A percentile compares a stretch with the other conserved stretches of the same genome.
Conservation (phyloP, 257 asterid genomes). For the Fraxinus anomala region DNA sequence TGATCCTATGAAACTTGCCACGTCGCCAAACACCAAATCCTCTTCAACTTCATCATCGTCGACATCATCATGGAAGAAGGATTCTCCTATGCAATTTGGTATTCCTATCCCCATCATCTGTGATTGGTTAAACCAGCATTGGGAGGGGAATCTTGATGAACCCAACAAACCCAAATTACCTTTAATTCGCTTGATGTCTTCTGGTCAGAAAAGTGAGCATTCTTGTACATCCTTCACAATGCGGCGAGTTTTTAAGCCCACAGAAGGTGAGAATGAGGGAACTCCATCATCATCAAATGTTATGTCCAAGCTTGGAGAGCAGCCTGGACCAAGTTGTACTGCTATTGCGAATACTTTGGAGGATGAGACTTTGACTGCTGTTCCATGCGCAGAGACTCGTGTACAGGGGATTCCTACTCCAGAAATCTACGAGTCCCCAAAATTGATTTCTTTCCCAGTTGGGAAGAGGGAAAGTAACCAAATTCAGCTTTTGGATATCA, state of each 20-base stretch:
- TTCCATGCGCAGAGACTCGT: constrained; percentile 47
- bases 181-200: constrained; percentile 76
- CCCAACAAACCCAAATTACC: constrained; percentile 88
- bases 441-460: constrained; percentile 52
- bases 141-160: constrained; percentile 97
- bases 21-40: constrained; percentile 82
- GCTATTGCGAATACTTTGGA: constrained; percentile 38
- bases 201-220: constrained; percentile 91
- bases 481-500: constrained; percentile 81
- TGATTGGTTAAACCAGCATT: constrained; percentile 93
- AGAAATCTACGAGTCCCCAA: constrained; percentile 73
- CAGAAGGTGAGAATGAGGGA: constrained; percentile 60
- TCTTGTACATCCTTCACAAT: constrained; percentile 94
- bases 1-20: constrained; percentile 98
- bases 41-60: constrained; percentile 85
- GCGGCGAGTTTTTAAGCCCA: constrained; percentile 77
- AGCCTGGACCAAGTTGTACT: constrained; percentile 48
- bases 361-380: constrained; percentile 35
- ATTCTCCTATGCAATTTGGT: constrained; percentile 81
- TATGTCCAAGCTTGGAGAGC: constrained; percentile 44
- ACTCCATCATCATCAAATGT: constrained; percentile 55
- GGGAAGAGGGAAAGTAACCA: constrained; percentile 56
- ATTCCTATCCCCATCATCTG: constrained; percentile 88
- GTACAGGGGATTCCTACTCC: constrained; percentile 75
- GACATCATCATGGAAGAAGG: constrained; percentile 76